Evolutionary conservation across 441 rosid species (phyloP), one percentile per base, ranked within the genome.

Genomic region (Lepidium campestre): DNA sequence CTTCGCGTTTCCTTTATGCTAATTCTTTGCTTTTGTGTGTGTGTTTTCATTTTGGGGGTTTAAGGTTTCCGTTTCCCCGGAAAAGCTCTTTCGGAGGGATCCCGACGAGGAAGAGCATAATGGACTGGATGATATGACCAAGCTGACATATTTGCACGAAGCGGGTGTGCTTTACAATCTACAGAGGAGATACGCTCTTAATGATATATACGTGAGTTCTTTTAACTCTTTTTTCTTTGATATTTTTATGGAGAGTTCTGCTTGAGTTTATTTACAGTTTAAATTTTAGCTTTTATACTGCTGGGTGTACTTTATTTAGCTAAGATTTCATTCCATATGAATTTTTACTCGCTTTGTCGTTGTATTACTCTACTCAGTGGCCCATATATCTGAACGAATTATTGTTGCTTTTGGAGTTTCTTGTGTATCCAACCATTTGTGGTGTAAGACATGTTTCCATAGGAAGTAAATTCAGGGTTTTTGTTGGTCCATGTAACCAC

Each of bases 111-210:
- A 93, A 57, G 98, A 90, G 64, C 90, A 77, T 78, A 92, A 89
- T 45, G 98, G 98, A 67, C 97, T 93, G n/a, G 98, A 93, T 76
- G 98, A 93, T 77, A 93, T 93, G 98, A 90, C 97, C 0, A 93
- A 90, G 75, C 73, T 93, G 72, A 77, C 96, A 12, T 87, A 93
- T 77, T 86, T 93, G 87, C 86, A 90, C 78, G 98, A 93, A 82
- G 89, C 98, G 55, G 95, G 91, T 62, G 98, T 93, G 68, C 97
- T 88, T 74, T 86, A 81, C 52, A 93, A 90, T 82, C 80, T 90
- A 1, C 81, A 87, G 79, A 83, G 96, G 68, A 81, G 97, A 90
- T 91, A 90, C 34, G 84, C 88, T 57, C 87, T 93, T 14, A 93
- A 93, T 78, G 96, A 93, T 82, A 93, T 93, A 55, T 93, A 93